A percentile compares a stretch with the other conserved stretches of the same genome.
These are phyloP conservation scores for Colletotrichum tropicicola DNA, from an alignment of 2,329 filamentous ascomycete species.

Conservation along the genomic window DNA sequence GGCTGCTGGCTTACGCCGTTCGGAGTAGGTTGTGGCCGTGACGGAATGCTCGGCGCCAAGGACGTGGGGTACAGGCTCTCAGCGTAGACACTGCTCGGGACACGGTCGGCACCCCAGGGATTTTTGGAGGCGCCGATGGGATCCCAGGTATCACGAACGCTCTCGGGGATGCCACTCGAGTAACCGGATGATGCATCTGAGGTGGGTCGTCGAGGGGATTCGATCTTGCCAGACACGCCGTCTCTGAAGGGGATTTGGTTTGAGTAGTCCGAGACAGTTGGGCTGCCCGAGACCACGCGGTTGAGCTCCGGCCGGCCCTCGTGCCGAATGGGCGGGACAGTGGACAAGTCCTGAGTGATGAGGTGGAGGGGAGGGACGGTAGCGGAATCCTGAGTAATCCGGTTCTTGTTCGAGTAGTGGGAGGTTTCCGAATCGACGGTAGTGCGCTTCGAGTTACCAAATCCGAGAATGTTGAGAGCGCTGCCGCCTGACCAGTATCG, in stretches of 20 bases:
- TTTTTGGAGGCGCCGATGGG: conserved; percentile 49
- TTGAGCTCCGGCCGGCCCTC: conserved; percentile 71
- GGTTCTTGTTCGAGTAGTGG: conserved; percentile 59
- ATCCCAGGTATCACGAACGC: conserved; percentile 66
- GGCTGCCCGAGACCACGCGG: conserved; percentile 74
- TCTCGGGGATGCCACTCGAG: conserved; percentile 73
- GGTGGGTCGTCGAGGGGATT: conserved; percentile 53
- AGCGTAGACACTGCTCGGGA: conserved; percentile 61
- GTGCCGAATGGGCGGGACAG: conserved; percentile 73
- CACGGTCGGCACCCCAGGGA: conserved; percentile 60
- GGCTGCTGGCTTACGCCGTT: conserved; percentile 57
- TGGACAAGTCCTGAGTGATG: conserved; percentile 71
- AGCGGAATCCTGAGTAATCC: conserved; percentile 72
- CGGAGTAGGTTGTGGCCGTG: conserved; percentile 38
- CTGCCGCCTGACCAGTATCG: conserved; percentile 81
- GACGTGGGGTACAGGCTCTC: conserved; percentile 53
- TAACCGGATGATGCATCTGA: conserved; percentile 65
- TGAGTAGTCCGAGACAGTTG: conserved; percentile 70
- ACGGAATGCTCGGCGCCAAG: conserved; percentile 46
- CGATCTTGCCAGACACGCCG: conserved; percentile 68
- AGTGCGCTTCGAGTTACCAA: conserved; percentile 57
- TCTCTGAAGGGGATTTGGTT: conserved; percentile 61
- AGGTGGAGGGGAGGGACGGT: conserved; percentile 73
- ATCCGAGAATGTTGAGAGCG: conserved; percentile 71
- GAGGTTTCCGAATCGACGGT: conserved; percentile 68